Evolutionary conservation across 2,329 filamentous ascomycete species (phyloP), one percentile per base, ranked within the genome.

Genomic region (Colletotrichum melonis): DNA sequence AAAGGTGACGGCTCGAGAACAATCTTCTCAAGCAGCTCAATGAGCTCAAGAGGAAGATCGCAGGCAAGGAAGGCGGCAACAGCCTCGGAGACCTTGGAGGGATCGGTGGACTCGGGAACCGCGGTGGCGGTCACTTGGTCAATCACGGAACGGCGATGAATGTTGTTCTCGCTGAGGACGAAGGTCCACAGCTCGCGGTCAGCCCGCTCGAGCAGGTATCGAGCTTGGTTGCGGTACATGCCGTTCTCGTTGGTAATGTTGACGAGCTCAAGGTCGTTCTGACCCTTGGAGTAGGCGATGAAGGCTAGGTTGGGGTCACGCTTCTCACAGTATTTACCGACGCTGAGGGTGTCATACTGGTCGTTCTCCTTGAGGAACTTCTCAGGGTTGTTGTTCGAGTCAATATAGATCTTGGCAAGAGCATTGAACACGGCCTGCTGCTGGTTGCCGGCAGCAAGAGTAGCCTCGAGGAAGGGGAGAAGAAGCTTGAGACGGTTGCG

Each of bases 301-400:
- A 94, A 98, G 3, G 95, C 96, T 67, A 99, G 88, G 82, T 98
- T 98, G 75, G 97, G 97, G 79, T 99, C 97, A 42, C 97, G 93
- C 90, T 98, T 98, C 88, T 98, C 96, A 82, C 96, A 99, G 88
- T 99, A 99, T 85, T 98, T 98, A 82, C 97, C 97, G 68, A 99
- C 94, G 28, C 88, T 91, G 54, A 98, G 87, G 4, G 97, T 95
- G 80, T 99, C 97, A 78, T 99, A 99, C 82, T 97, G 91, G 79
- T 98, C 95, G 81, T 99, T 99, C 85, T 98, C 95, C 86, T 97
- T 97, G 65, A 99, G 87, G 87, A 99, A 99, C 81, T 94, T 94
- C 88, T 99, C 97, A 0, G 97, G 97, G 82, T 98, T 95, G 86
- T 98, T 98, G 89, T 99, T 99, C 77, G 92, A 95, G 84, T 99